Base-by-base conservation (phyloP, 495 filamentous ascomycete genomes). In the Penicillium bialowiezense region DNA sequence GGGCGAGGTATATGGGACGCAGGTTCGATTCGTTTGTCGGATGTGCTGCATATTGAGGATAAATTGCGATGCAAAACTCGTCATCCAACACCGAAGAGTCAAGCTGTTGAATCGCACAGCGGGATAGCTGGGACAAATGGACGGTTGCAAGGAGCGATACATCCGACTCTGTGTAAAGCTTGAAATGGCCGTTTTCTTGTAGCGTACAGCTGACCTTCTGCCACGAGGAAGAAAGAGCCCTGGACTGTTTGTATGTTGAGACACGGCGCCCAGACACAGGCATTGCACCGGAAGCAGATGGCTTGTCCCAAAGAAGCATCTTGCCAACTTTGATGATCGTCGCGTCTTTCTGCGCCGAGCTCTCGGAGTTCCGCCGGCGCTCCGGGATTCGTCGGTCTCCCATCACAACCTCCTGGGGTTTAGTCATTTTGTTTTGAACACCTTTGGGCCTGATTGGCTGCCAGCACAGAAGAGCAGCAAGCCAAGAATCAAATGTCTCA, bases 291-390 rank as follows among this genome's bases (percentile, higher is more conserved):
- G 71, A 69, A 17, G 70, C 64, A 39, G 64, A 70, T 8, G 76
- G 69, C 33, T 72, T 71, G 62, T 96, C 87, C 91, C 91, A 97
- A 26, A 91, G 80, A 54, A 91, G 80, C 74, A 97, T 86, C 62
- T 91, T 96, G 33, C 91, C 95, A 42, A 97, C 89, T 64, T 99
- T 99, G 70, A 97, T 99, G 50, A 97, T 96, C 29, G 90, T 83
- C 10, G 84, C 81, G 47, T 91, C 88, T 58, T 87, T 91, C 12
- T 79, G 74, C n/a, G 71, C 56, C 32, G 73, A 76, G 45, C 75
- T 79, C 42, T 84, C 80, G 9, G 83, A 86, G 63, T 83, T 83
- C 42, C 84, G 73, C 38, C 83, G 68, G 48, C 75, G 69, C 39
- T 82, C 77, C 28, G 69, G 67, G 41, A 80, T 58, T 54, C 73